These are phyloP conservation scores for Fragosphaeria purpurea DNA, from an alignment of 2,329 filamentous ascomycete species.

Conservation along the genomic window DNA sequence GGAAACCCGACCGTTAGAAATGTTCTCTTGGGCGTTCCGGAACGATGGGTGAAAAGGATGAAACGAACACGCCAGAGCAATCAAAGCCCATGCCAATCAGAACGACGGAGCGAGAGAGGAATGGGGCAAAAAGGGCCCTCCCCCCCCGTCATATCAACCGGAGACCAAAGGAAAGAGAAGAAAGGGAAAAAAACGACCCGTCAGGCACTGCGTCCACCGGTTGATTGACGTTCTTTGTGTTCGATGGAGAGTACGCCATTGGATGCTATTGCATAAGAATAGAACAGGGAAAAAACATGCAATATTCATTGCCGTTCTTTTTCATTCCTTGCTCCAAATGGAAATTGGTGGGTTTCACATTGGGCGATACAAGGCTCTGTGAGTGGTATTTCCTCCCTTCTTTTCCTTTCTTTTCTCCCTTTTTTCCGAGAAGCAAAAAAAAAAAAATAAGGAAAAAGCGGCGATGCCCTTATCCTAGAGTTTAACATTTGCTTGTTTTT, in stretches of 20 bases:
- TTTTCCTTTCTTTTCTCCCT: background rate
- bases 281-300: background rate
- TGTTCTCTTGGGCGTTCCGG: background rate
- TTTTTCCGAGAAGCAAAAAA: background rate
- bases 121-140: background rate
- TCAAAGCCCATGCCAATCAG: background rate
- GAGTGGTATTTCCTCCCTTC: background rate
- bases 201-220: background rate
- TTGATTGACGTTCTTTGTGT: background rate
- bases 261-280: background rate
- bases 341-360: background rate
- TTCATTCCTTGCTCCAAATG: background rate
- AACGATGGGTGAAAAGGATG: slow-evolving; percentile 4
- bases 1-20: no score
- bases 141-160: background rate
- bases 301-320: background rate
- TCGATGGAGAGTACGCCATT: background rate
- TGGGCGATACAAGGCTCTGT: background rate
- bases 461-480: no score
- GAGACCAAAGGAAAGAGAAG: background rate
- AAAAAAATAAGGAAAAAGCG: no score
- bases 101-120: background rate
- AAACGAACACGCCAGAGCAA: background rate
- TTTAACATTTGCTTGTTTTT: background rate
- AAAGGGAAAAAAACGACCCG: background rate